phyloP scores from a whole-genome alignment of 2,329 filamentous ascomycete species.

The Daldinia sp. region DNA sequence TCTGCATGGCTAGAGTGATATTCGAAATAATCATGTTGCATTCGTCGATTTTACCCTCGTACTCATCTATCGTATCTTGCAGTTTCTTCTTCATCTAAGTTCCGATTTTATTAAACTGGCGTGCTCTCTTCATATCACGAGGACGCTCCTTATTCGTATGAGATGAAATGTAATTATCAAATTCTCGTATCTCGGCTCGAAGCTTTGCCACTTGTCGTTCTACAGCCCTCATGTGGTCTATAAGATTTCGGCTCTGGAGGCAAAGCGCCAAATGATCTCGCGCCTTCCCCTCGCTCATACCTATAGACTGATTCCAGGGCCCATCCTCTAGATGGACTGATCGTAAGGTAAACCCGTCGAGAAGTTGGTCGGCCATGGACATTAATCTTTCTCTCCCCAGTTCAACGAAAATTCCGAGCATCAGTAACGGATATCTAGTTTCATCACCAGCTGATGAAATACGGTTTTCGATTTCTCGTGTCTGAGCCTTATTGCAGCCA shows the following conservation, averaged over 20 bases:
- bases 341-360: conserved; percentile 30
- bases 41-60: conserved; percentile 43
- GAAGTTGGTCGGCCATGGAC: conserved; percentile 3
- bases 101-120: conserved; percentile 19
- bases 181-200: conserved; percentile 23
- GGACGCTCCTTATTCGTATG: background rate
- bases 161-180: conserved; percentile 6
- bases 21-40: conserved; percentile 42
- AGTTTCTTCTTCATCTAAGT: conserved; percentile 35
- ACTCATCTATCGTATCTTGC: conserved; percentile 40
- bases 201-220: conserved; percentile 24
- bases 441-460: conserved; percentile 17
- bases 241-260: conserved; percentile 22
- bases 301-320: conserved; percentile 12
- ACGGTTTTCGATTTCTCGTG: conserved; percentile 21
- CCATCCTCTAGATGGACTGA: conserved; percentile 22
- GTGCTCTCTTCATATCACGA: background rate
- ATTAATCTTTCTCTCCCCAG: conserved; percentile 5
- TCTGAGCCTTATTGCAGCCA: conserved; percentile 31
- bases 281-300: conserved; percentile 31
- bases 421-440: conserved; percentile 32
- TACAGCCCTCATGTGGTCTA: conserved; percentile 29
- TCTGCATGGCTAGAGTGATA: conserved; percentile 42
- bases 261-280: conserved; percentile 27
- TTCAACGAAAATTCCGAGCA: conserved; percentile 36